Percentiles rank a stretch among this genome's conserved stretches.
phyloP scores from a whole-genome alignment of 2,329 filamentous ascomycete species.

The Monilinia fructigena region DNA sequence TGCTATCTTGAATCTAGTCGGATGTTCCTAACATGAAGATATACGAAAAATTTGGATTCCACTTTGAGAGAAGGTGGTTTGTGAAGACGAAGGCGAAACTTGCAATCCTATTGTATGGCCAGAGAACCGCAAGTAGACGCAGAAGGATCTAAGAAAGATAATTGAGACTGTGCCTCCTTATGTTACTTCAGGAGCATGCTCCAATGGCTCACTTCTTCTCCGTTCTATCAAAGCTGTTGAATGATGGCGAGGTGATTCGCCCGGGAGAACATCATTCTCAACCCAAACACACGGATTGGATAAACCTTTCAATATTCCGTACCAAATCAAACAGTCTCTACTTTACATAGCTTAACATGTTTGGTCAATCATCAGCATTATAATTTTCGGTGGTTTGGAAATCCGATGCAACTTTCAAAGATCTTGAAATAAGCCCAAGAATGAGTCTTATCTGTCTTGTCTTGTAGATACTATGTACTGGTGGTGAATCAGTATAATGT shows the following conservation, averaged over 20 bases:
- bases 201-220: background rate
- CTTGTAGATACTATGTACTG: background rate
- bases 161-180: slow-evolving; percentile 4
- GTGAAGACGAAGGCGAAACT: slow-evolving; percentile 58
- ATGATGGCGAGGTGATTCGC: background rate
- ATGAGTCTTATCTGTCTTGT: background rate
- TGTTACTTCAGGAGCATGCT: background rate
- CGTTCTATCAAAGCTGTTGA: background rate
- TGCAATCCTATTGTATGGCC: slow-evolving; percentile 54
- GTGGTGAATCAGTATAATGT: background rate
- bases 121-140: slow-evolving; percentile 41
- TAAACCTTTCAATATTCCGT: background rate
- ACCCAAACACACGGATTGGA: background rate
- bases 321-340: background rate
- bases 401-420: slow-evolving; percentile 5
- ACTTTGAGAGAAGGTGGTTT: slow-evolving; percentile 63
- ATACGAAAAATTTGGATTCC: slow-evolving; percentile 69
- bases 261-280: background rate
- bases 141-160: slow-evolving; percentile 12
- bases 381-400: slow-evolving; percentile 9
- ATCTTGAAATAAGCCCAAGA: slow-evolving; percentile 5
- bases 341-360: background rate
- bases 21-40: slow-evolving; percentile 68
- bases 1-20: slow-evolving; percentile 73
- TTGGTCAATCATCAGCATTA: background rate